These are phyloP conservation scores for Apophysomyces variabilis DNA, from an alignment of 371 early-diverging fungal species.

Conservation along the genomic window DNA sequence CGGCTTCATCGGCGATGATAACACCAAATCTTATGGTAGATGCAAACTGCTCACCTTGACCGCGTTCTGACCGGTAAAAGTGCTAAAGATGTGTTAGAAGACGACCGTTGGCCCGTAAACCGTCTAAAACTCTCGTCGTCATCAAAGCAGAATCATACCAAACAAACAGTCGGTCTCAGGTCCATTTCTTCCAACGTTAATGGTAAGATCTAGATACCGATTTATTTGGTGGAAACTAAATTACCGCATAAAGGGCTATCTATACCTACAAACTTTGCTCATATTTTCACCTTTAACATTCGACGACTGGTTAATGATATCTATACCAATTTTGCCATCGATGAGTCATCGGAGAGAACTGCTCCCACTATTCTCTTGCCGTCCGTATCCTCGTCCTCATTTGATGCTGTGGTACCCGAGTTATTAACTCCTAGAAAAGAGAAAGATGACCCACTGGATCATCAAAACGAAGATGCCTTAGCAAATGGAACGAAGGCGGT, in stretches of 20 bases:
- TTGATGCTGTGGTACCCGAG: conserved; percentile 45
- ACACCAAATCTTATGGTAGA: conserved; percentile 35
- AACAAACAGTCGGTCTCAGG: conserved; percentile 32
- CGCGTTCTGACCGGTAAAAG: conserved; percentile 63
- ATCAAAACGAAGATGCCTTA: conserved; percentile 18
- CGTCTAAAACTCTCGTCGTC: conserved; percentile 33
- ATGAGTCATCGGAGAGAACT: background rate
- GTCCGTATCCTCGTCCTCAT: conserved; percentile 38
- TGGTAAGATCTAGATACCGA: conserved; percentile 18
- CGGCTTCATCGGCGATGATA: background rate
- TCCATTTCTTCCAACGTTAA: conserved; percentile 32
- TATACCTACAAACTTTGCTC: conserved; percentile 32
- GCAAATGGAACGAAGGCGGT: background rate
- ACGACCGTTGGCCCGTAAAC: conserved; percentile 58
- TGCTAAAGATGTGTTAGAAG: conserved; percentile 61
- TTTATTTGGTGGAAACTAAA: background rate
- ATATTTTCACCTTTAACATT: conserved; percentile 47
- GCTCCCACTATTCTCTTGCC: conserved; percentile 26
- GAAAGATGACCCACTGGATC: conserved; percentile 45
- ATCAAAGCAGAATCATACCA: conserved; percentile 15
- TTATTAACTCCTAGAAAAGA: conserved; percentile 29
- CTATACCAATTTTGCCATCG: conserved; percentile 22
- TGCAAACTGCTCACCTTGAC: conserved; percentile 79
- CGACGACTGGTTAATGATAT: conserved; percentile 46
- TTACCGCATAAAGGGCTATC: conserved; percentile 14